Percentiles rank a stretch among this genome's conserved stretches.
Conservation (phyloP, 2,329 filamentous ascomycete genomes). For the Penicillium glabrum region DNA sequence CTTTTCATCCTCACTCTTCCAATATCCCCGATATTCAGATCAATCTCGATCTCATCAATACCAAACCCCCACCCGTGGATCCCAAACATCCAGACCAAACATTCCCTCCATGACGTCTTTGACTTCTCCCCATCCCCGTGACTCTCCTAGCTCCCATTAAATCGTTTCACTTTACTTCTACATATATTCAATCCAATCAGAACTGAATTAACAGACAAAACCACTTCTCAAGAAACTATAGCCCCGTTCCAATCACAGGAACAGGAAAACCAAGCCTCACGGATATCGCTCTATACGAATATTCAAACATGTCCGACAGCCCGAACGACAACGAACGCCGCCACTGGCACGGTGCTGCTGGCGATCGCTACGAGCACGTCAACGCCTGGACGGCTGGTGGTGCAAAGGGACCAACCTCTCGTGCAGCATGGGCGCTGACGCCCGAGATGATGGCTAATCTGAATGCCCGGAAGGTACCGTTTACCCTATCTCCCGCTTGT, state of each 20-base stretch:
- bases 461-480: background rate
- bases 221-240: background rate
- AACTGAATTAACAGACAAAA: background rate
- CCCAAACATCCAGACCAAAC: background rate
- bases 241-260: background rate
- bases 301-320: slow-evolving; percentile 8
- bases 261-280: background rate
- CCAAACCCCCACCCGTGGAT: background rate
- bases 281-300: slow-evolving; percentile 4
- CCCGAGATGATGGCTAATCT: slow-evolving; percentile 12
- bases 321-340: slow-evolving; percentile 28
- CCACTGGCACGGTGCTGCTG: slow-evolving; percentile 36
- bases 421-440: slow-evolving; percentile 23
- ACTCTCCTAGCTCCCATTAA: background rate
- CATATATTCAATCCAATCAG: background rate
- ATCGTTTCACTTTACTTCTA: background rate
- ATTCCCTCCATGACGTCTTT: slow-evolving; percentile 22
- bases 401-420: slow-evolving; percentile 20
- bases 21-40: background rate
- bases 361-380: slow-evolving; percentile 36
- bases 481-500: background rate
- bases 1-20: background rate
- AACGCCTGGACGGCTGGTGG: slow-evolving; percentile 39
- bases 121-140: slow-evolving; percentile 10
- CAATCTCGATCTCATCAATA: background rate